These are phyloP conservation scores for Catharanthus roseus DNA, from an alignment of 257 asterid genomes.

Conservation along the genomic window DNA sequence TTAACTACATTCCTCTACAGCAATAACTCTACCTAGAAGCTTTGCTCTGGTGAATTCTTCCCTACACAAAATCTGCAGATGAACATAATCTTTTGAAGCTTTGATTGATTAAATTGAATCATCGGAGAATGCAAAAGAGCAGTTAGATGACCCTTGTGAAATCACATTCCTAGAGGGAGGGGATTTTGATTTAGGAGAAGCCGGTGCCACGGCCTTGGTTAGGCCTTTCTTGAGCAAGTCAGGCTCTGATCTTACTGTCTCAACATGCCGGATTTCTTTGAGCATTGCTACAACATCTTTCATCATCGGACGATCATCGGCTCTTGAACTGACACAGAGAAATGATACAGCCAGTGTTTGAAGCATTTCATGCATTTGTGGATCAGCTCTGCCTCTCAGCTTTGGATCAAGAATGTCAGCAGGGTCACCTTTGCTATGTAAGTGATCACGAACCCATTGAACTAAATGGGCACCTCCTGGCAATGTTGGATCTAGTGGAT, in stretches of 20 bases:
- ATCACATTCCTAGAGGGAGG: conserved; percentile 42
- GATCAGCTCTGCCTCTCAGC: conserved; percentile 87
- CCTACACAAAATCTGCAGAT: conserved; percentile 33
- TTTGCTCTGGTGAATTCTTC: conserved; percentile 18
- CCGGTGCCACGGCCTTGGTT: no score
- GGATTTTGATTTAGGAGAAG: conserved; percentile 29
- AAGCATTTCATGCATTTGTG: conserved; percentile 93
- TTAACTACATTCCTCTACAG: conserved; percentile 28
- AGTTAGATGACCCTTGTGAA: conserved; percentile 66
- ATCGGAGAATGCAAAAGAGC: conserved; percentile 83
- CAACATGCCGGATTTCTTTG: conserved; percentile 61
- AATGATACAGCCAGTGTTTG: conserved; percentile 87
- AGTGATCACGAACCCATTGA: conserved; percentile 76
- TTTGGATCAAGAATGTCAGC: conserved; percentile 74
- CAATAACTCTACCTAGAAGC: conserved; percentile 25
- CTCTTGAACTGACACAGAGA: conserved; percentile 62
- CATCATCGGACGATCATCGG: conserved; percentile 82
- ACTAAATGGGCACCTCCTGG: conserved; percentile 84
- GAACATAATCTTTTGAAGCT: conserved; percentile 1
- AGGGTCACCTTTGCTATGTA: conserved; percentile 54
- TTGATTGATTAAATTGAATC: conserved; percentile 45
- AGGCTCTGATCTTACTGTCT: conserved; percentile 40
- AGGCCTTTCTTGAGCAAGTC: conserved; percentile 49
- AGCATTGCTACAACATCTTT: conserved; percentile 96
- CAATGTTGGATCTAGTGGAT: conserved; percentile 85